These are phyloP conservation scores for Colletotrichum liaoningense DNA, from an alignment of 2,329 filamentous ascomycete species.

Conservation along the genomic window DNA sequence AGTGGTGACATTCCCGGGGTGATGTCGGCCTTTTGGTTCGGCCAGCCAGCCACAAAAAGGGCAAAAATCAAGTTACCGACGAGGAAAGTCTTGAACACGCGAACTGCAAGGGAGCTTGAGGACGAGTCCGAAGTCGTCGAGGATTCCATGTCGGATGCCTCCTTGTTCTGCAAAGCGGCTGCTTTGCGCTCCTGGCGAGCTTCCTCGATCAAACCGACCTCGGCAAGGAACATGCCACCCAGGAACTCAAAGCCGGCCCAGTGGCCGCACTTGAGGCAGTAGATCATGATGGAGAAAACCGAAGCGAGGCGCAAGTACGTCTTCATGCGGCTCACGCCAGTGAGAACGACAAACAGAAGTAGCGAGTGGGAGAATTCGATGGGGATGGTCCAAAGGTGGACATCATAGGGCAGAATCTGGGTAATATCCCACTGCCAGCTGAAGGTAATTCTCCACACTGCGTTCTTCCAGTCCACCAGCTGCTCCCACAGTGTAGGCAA, in stretches of 20 bases:
- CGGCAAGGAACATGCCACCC: constrained; percentile 57
- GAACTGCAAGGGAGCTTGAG: constrained; percentile 23
- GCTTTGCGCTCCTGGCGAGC: constrained; percentile 11
- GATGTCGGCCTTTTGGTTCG: constrained; percentile 47
- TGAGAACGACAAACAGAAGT: constrained; percentile 54
- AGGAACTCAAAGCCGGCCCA: constrained; percentile 60
- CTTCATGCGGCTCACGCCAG: constrained; percentile 47
- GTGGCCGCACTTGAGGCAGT: constrained; percentile 50
- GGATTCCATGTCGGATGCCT: constrained; percentile 22
- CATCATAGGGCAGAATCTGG: constrained; percentile 48
- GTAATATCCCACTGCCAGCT: constrained; percentile 45
- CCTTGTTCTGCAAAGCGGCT: constrained; percentile 34
- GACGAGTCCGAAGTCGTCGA: constrained; percentile 12
- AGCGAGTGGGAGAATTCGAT: constrained; percentile 59
- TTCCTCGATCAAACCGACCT: constrained; percentile 53
- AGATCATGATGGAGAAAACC: constrained; percentile 48
- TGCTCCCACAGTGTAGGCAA: constrained; percentile 41
- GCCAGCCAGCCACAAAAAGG: constrained; percentile 54
- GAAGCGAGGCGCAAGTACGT: constrained; percentile 44
- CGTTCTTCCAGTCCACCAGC: constrained; percentile 42
- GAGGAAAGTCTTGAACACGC: constrained; percentile 39
- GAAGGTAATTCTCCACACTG: constrained; percentile 40
- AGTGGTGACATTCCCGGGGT: constrained; percentile 48
- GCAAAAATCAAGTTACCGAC: constrained; percentile 42
- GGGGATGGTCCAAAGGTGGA: constrained; percentile 62